Evolutionary conservation across 371 early-diverging fungal genomes (phyloP), one percentile per base, ranked within the genome.

Genomic region (Mucor racemosus): DNA sequence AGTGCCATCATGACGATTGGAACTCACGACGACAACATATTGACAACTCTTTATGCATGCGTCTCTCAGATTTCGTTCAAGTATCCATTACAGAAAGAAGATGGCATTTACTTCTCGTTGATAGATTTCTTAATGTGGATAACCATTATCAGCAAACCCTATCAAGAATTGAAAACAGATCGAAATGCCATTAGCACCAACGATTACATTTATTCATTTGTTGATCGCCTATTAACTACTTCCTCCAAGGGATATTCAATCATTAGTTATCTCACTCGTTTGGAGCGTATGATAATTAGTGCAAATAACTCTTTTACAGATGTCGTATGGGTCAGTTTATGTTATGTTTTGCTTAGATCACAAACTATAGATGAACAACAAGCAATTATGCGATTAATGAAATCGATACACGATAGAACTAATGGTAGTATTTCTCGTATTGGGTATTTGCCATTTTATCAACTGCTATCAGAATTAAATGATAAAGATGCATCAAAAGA

Each of bases 391-490:
- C 58, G 65, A 0, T 55, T 79, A 60, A 76, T 86, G 77, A 55
- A 69, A 39, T 64, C 7, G 7, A 41, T 39, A 7, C 19, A 53
- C 11, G 14, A 59, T 38, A 15, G 46, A 9, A 10, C 34, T 42
- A 42, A 5, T 26, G 41, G 36, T 5, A 36, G 48, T 15, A 62
- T 82, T 9, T 67, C 76, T 50, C 68, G 73, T 44, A 48, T 84
- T 36, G 85, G 84, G 7, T 80, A 85, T 33, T 58, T 88, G 11
- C 86, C 88, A 1, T 69, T 86, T 8, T 83, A 86, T 54, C 88
- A 88, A 53, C 74, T 84, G 17, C 65, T 86, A 50, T 70, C 86
- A 0, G 84, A 85, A 41, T 48, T 74, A 3, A 74, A 74, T 4
- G 74, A 67, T 2, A 67, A 64, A 8, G 41, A 39, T 7, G 55